These are phyloP conservation scores for Trichodelitschia bisporula DNA, from an alignment of 495 filamentous ascomycete species.

Conservation along the genomic window DNA sequence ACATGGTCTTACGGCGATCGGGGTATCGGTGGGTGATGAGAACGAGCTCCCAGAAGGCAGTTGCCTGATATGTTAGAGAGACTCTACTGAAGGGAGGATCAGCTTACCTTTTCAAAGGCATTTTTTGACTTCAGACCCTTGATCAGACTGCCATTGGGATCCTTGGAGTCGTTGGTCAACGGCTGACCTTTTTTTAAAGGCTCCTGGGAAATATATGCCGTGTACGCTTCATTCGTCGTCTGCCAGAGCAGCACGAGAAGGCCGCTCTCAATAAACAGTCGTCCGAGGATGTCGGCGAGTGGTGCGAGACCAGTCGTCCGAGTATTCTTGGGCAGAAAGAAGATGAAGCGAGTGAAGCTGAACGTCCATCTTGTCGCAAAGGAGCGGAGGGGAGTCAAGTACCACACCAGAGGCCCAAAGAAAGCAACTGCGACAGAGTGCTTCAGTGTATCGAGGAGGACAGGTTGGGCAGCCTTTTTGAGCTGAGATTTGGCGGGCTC, in stretches of 20 bases:
- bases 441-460: too few relatives aligned
- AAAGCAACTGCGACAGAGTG: too few relatives aligned
- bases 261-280: too few relatives aligned
- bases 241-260: conserved; percentile 51
- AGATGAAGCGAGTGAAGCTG: too few relatives aligned
- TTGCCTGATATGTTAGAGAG: conserved; percentile 22
- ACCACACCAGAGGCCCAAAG: too few relatives aligned
- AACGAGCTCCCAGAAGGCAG: conserved; percentile 79
- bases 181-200: conserved; percentile 64
- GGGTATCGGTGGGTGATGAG: conserved; percentile 50
- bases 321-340: too few relatives aligned
- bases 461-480: too few relatives aligned
- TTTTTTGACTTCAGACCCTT: conserved; percentile 61
- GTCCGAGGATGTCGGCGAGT: too few relatives aligned
- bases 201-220: conserved; percentile 47
- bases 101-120: conserved; percentile 28
- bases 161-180: conserved; percentile 60
- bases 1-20: conserved; percentile 56
- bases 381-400: too few relatives aligned
- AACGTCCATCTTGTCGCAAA: too few relatives aligned
- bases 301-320: too few relatives aligned
- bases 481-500: too few relatives aligned
- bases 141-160: conserved; percentile 77
- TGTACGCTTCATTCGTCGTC: conserved; percentile 48
- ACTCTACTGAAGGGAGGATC: background rate